Base-by-base conservation (phyloP, 148 eudicot species). In the Rhododendron ferrugineum region DNA sequence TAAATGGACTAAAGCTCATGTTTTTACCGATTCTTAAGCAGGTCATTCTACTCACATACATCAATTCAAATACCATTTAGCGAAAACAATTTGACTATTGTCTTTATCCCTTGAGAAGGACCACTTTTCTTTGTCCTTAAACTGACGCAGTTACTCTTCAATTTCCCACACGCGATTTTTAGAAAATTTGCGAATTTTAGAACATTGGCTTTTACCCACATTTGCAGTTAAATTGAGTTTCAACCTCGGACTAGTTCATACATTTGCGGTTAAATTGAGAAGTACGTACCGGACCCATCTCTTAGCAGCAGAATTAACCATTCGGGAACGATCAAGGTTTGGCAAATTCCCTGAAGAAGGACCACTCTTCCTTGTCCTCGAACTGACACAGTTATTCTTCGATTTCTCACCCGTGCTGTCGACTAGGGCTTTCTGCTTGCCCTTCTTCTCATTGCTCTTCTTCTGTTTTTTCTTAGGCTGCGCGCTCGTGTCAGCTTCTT, bases 241-340 rank as follows among this genome's bases (percentile, higher is more conserved):
- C 60, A 54, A 54, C 22, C 60, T 18, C 6, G 6, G 60, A 54
- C 60, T 54, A 54, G 60, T 54, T 4, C 7, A 18, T 16, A 54
- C 1, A 54, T 54, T 3, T 16, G 22, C 60, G 6, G 20, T 54
- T 18, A 54, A 54, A 18, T 16, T 54, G 22, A 54, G 60, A 54
- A 32, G 62, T 68, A 68, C 85, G 1, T 84, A 87, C 88, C 86
- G 88, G 28, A 89, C 87, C 95, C 95, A 93, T 81, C 85, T 93
- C 76, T 88, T 90, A 13, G 80, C 85, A 42, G 86, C 84, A 34
- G 89, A 83, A 79, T 79, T 60, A 26, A n/a, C 85, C 36, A 64
- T 50, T 50, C 73, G 64, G 54, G 74, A 23, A 42, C 83, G 83
- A 50, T 77, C 81, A 62, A 8, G 86, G 46, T 78, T 81, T 88